These are phyloP conservation scores for Hylodesmum podocarpum DNA, from an alignment of 306 rosid genomes.

Conservation along the genomic window DNA sequence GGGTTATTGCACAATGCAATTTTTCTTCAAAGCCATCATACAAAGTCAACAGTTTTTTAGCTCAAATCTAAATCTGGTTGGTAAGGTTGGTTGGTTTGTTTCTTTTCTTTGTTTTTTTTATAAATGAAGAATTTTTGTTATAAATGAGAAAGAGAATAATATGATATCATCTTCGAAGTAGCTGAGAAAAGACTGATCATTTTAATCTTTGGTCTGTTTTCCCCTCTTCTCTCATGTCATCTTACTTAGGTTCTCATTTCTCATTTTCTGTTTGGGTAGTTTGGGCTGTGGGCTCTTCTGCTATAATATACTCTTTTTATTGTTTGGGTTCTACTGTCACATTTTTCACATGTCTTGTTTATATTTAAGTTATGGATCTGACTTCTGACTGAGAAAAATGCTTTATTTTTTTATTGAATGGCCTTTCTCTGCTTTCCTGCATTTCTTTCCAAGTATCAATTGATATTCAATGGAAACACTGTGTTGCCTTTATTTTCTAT, in stretches of 20 bases:
- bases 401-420: neutral
- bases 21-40: neutral
- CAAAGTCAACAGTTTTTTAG: neutral
- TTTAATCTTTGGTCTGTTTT: neutral
- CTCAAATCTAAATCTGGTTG: neutral
- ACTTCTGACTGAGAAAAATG: neutral
- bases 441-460: neutral
- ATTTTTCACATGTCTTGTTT: slow-evolving; percentile 14
- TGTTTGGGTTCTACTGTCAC: neutral
- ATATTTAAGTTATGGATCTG: neutral
- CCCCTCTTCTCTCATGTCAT: neutral
- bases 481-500: neutral
- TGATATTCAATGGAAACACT: slow-evolving; percentile 3
- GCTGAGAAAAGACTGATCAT: too few species aligned
- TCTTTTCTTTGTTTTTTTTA: neutral
- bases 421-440: slow-evolving; percentile 10
- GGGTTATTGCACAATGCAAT: neutral
- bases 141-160: neutral
- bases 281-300: neutral
- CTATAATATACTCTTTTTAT: neutral
- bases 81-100: neutral
- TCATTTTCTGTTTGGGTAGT: neutral
- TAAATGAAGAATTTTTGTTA: neutral
- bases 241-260: neutral
- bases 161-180: neutral